Conservation (phyloP, 106 monocot species). For the Dendrobium huoshanense region DNA sequence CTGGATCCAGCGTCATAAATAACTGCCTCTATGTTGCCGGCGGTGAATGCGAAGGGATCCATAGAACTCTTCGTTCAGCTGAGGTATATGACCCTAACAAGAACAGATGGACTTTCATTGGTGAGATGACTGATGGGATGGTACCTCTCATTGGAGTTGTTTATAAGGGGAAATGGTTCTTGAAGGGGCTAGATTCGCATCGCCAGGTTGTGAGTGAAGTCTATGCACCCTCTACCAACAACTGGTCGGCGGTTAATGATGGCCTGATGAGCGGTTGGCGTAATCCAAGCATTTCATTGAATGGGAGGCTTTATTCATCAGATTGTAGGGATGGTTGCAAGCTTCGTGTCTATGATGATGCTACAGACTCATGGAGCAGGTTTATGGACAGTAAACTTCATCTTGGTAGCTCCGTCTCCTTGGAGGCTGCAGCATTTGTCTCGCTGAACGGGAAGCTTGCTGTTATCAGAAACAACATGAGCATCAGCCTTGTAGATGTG, state of each 20-base stretch:
- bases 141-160: conserved; percentile 54
- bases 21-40: conserved; percentile 53
- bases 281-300: conserved; percentile 39
- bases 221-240: conserved; percentile 29
- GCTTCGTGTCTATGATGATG: conserved; percentile 41
- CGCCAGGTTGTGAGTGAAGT: conserved; percentile 41
- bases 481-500: conserved; percentile 41
- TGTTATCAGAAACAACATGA: conserved; percentile 44
- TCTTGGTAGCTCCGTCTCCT: conserved; percentile 33
- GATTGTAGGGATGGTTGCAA: conserved; percentile 57
- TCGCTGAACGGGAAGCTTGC: conserved; percentile 38
- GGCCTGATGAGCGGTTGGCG: conserved; percentile 47
- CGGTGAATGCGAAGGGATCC: conserved; percentile 53
- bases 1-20: conserved; percentile 46
- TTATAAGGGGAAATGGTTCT: conserved; percentile 42
- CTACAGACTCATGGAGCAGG: conserved; percentile 31
- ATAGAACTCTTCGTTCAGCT: conserved; percentile 37
- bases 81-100: conserved; percentile 51
- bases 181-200: conserved; percentile 41
- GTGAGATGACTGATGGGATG: conserved; percentile 45
- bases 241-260: conserved; percentile 29
- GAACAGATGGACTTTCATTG: conserved; percentile 38
- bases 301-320: conserved; percentile 38
- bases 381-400: conserved; percentile 38
- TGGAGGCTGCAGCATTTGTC: conserved; percentile 47